Percentiles rank a stretch among this genome's conserved stretches.
These are phyloP conservation scores for Melanomma pulvis-pyrius DNA, from an alignment of 495 filamentous ascomycete species.

Conservation along the genomic window DNA sequence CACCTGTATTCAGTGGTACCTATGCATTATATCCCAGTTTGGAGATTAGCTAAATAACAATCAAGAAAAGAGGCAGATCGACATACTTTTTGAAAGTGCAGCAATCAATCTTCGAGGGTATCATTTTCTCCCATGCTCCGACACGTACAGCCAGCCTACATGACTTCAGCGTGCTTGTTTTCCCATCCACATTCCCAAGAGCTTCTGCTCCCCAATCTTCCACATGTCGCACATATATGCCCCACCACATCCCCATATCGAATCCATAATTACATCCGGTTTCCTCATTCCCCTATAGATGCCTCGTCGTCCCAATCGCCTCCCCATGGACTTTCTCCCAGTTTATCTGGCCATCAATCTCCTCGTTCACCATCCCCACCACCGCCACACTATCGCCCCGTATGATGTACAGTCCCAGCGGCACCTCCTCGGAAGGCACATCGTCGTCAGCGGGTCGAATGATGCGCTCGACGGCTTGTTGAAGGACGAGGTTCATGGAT, in stretches of 20 bases:
- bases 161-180: background rate
- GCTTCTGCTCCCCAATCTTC: background rate
- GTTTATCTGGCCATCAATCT: slow-evolving; percentile 82
- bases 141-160: background rate
- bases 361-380: slow-evolving; percentile 86
- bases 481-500: slow-evolving; percentile 88
- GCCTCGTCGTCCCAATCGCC: slow-evolving; percentile 82
- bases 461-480: slow-evolving; percentile 82
- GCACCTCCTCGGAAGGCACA: slow-evolving; percentile 77
- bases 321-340: slow-evolving; percentile 88
- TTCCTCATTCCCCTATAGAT: slow-evolving; percentile 36
- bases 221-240: background rate
- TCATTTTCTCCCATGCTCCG: background rate
- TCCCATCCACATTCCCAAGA: background rate
- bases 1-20: background rate
- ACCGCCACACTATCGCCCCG: slow-evolving; percentile 94
- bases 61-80: background rate
- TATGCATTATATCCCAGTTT: background rate
- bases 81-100: background rate
- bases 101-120: background rate
- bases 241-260: background rate
- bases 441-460: slow-evolving; percentile 81
- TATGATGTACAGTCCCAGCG: slow-evolving; percentile 87
- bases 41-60: background rate
- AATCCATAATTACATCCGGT: background rate